phyloP scores from a whole-genome alignment of 768 basidiomycete species.

The Auriscalpium microsporum region DNA sequence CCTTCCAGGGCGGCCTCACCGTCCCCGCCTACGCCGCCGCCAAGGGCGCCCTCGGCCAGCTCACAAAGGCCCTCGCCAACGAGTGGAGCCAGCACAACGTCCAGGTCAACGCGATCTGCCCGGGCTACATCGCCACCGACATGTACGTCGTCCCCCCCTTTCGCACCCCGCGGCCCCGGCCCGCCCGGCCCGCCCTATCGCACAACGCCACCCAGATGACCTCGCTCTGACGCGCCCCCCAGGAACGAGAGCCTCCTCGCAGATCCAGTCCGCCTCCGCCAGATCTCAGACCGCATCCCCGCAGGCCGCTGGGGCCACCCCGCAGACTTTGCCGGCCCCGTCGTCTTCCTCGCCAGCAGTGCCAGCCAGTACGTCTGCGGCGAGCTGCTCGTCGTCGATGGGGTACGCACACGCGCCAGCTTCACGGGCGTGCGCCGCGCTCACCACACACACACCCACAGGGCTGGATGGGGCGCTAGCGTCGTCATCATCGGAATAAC shows the following conservation, averaged over 20 bases:
- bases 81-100: constrained; percentile 88
- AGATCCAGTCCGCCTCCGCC: constrained; percentile 50
- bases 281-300: constrained; percentile 67
- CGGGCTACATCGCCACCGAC: constrained; percentile 85
- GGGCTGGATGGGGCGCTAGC: constrained; percentile 23
- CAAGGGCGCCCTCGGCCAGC: constrained; percentile 78
- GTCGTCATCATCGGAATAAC: no score
- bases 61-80: constrained; percentile 86
- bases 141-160: constrained; percentile 40
- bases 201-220: background rate
- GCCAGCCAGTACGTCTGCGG: constrained; percentile 66
- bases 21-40: constrained; percentile 90
- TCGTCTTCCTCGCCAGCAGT: constrained; percentile 55
- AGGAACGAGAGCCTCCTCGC: constrained; percentile 61
- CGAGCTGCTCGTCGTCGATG: constrained; percentile 59
- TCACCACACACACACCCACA: constrained; percentile 1
- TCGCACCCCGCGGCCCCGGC: background rate
- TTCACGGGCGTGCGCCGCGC: background rate
- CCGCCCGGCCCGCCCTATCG: constrained; percentile 8
- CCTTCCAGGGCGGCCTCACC: constrained; percentile 49
- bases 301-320: constrained; percentile 62
- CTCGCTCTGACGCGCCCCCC: constrained; percentile 4
- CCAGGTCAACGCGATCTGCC: constrained; percentile 82
- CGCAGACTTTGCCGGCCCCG: constrained; percentile 56
- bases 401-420: constrained; percentile 36